phyloP scores from a whole-genome alignment of 1,139 yeast species.

The Lodderomyces jiufengensis region DNA sequence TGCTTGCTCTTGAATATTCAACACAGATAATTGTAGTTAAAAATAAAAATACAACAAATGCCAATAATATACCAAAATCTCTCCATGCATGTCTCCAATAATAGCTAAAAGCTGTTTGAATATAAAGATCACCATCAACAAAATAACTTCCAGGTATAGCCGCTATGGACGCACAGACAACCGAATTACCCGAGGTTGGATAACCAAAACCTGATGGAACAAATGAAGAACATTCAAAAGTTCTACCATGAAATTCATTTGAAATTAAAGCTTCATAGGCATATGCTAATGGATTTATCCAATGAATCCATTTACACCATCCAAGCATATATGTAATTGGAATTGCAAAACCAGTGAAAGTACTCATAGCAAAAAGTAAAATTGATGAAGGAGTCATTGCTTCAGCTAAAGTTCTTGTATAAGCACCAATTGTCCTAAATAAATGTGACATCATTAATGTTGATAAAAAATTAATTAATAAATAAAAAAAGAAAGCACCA shows the following conservation, averaged over 20 bases:
- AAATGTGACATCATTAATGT: constrained; percentile 54
- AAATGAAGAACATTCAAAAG: constrained; percentile 43
- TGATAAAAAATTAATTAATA: constrained; percentile 39
- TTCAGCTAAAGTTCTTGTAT: constrained; percentile 50
- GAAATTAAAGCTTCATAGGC: constrained; percentile 54
- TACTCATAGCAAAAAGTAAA: constrained; percentile 47
- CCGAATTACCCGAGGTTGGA: constrained; percentile 15
- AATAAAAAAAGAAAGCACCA: constrained; percentile 59
- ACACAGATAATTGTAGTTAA: constrained; percentile 52
- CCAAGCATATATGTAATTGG: constrained; percentile 58
- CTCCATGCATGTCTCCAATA: constrained; percentile 71
- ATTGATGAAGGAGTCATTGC: constrained; percentile 65
- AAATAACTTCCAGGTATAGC: constrained; percentile 50
- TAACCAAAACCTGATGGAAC: constrained; percentile 52
- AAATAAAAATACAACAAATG: constrained; percentile 53
- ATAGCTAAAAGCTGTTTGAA: constrained; percentile 47
- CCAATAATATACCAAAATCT: constrained; percentile 69
- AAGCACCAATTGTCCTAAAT: constrained; percentile 59
- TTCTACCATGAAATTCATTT: constrained; percentile 51
- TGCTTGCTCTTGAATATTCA: constrained; percentile 68
- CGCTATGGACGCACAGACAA: constrained; percentile 63
- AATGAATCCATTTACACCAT: constrained; percentile 63
- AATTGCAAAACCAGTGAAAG: constrained; percentile 59
- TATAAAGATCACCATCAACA: constrained; percentile 59
- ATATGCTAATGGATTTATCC: constrained; percentile 54